Evolutionary conservation across 2,329 filamentous ascomycete species (phyloP), one percentile per base, ranked within the genome.

Genomic region (Albifimbria verrucaria): DNA sequence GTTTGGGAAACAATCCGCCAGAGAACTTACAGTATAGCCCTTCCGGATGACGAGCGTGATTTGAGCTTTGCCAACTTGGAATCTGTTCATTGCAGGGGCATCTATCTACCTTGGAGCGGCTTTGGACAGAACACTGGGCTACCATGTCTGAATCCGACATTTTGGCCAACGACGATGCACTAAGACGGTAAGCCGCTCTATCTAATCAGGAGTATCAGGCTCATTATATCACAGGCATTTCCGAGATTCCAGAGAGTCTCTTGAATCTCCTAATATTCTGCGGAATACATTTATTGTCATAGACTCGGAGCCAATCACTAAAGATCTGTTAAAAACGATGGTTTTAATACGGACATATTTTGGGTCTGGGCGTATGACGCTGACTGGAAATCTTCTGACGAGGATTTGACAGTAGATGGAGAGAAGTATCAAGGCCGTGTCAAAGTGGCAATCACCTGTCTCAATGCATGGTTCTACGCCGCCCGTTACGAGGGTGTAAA

Each of bases 291-390:
- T 62, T 1, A 54, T 62, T 3, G 49, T 57, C 1, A 41, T 58
- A 21, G 36, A 48, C 25, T 36, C 43, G 17, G 52, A 59, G 39
- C 25, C 28, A 9, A 52, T 39, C n/a, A 9, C 28, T 36, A 9
- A n/a, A n/a, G 28, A 36, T n/a, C 28, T 36, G 9, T 36, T n/a
- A n/a, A n/a, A 7, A 18, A 17, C 21, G 39, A 52, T n/a, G 57
- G 36, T 48, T 56, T 44, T 52, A 55, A 18, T 20, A 20, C 41
- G n/a, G 41, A 50, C 43, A 50, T 56, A 11, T 59, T 4, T 25
- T 59, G 57, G 57, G 56, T 59, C 48, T 62, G 57, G 60, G 59
- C 56, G 39, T 61, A 59, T 17, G 57, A 61, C 12, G 53, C 57
- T 28, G 50, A 59, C 25, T 61, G 58, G 58, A 53, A 58, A 2